These are phyloP conservation scores for apple (Malus domestica) DNA, from an alignment of 306 rosid genomes.

Conservation along the genomic window DNA sequence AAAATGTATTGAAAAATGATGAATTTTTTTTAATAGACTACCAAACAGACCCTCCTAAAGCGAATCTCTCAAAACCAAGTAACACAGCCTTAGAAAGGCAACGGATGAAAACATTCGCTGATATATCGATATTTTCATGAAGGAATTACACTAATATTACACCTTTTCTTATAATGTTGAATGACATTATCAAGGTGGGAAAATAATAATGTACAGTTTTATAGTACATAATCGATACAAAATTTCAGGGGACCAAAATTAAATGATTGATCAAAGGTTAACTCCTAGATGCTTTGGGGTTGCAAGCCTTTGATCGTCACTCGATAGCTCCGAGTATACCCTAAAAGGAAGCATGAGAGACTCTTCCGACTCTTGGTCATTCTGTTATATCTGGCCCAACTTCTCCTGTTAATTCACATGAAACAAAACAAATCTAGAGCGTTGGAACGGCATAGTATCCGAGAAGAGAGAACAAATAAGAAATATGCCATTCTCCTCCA, in stretches of 20 bases:
- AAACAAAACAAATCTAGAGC: conserved; percentile 4
- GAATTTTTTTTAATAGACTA: too few species aligned
- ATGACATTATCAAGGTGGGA: not conserved
- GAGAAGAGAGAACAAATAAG: not conserved
- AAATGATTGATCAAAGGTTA: not conserved
- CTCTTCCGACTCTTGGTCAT: not conserved
- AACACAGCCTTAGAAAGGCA: not conserved
- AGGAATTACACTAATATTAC: not conserved
- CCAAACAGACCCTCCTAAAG: not conserved
- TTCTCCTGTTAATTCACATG: conserved; percentile 60
- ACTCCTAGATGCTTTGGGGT: not conserved
- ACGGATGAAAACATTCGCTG: not conserved
- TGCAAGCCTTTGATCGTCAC: not conserved
- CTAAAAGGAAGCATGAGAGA: not conserved
- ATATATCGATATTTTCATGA: not conserved
- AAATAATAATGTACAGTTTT: not conserved
- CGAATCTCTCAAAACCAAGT: not conserved
- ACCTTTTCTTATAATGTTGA: not conserved
- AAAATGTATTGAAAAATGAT: too few species aligned
- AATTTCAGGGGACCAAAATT: conserved; percentile 4
- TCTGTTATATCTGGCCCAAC: conserved; percentile 58
- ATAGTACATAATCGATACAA: conserved; percentile 19
- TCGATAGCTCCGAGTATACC: not conserved
- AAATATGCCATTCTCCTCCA: not conserved
- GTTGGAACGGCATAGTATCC: not conserved